A percentile compares a stretch with the other conserved stretches of the same genome.
These are phyloP conservation scores for Roridomyces roridus DNA, from an alignment of 768 basidiomycete species.

Conservation along the genomic window DNA sequence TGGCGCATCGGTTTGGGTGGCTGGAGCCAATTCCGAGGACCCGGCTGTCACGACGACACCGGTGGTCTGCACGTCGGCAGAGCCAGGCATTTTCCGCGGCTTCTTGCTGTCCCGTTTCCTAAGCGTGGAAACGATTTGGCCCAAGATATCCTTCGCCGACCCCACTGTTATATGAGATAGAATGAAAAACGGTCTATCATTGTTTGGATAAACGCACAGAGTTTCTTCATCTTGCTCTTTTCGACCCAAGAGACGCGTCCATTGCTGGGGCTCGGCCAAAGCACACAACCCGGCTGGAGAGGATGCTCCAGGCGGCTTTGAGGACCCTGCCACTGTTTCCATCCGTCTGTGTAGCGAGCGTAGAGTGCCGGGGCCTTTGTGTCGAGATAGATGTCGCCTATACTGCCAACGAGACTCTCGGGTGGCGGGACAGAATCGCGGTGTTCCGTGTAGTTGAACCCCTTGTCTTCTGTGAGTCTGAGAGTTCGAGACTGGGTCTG, in stretches of 20 bases:
- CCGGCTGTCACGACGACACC: too few species aligned
- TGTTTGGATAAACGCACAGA: too few species aligned
- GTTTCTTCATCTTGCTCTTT: neutral
- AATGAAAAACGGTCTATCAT: neutral
- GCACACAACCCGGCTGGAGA: neutral
- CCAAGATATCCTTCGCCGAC: neutral
- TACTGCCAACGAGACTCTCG: neutral
- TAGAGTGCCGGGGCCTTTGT: constrained; percentile 1
- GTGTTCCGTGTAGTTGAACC: constrained; percentile 1
- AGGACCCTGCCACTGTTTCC: constrained; percentile 11
- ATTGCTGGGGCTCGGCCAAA: constrained; percentile 2
- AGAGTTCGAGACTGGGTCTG: neutral
- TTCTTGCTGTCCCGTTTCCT: too few species aligned
- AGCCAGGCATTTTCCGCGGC: too few species aligned
- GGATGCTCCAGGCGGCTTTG: constrained; percentile 5
- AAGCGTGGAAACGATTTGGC: neutral
- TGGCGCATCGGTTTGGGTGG: too few species aligned
- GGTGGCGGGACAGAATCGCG: neutral
- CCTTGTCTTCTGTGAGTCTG: neutral
- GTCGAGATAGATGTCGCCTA: constrained; percentile 17
- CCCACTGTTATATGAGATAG: neutral
- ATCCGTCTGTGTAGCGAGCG: constrained; percentile 1
- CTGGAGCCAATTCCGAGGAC: too few species aligned
- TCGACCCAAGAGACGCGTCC: neutral
- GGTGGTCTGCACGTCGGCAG: too few species aligned